Evolutionary conservation across 208 protist species (phyloP), one percentile per base, ranked within the genome.

Genomic region (Acanthamoeba lugdunensis): DNA sequence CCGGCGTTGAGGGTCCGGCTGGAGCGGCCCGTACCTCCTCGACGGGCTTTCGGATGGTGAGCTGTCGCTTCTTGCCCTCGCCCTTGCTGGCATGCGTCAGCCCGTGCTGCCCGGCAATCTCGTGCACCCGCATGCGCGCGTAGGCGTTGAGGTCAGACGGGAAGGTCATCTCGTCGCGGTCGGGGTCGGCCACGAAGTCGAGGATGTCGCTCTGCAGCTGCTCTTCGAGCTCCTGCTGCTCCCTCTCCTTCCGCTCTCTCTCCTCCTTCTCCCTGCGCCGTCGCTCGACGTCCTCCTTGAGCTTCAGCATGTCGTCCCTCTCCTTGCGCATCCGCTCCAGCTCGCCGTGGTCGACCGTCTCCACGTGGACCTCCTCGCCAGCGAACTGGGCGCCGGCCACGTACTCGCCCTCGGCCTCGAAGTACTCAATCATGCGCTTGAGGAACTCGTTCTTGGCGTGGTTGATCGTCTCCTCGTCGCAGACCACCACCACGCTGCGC

Each of bases 351-450:
- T 77, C 45, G 6, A 54, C 69, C 14, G 48, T 65, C 25, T 41
- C 52, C 18, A 87, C 52, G 50, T 87, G 79, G 14, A 30, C 14
- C 52, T 87, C 50, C 8, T 41, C n/a, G 5, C 30, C 89, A 4
- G 52, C 13, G 45, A 67, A 65, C 89, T 84, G 63, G 13, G n/a
- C 63, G 2, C 67, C 89, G 50, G 50, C 50, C 25, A 93, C 67
- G 69, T 95, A 71, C 23, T 85, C 50, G 61, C 93, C 95, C 50
- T 94, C 87, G 8, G 21, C 21, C 50, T 88, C 82, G 25, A 95
- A 94, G 75, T 96, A 95, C 2, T 92, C 58, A 9, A 95, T 90
- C 95, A 96, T 95, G 48, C 93, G 82, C 56, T 93, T 92, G 5
- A 96, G 58, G n/a, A 96, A 96, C 41, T 73, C 45, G 21, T 95